Evolutionary conservation across 164 flowering plant species (phyloP).

Genomic region (Magnolia changhungtana): DNA sequence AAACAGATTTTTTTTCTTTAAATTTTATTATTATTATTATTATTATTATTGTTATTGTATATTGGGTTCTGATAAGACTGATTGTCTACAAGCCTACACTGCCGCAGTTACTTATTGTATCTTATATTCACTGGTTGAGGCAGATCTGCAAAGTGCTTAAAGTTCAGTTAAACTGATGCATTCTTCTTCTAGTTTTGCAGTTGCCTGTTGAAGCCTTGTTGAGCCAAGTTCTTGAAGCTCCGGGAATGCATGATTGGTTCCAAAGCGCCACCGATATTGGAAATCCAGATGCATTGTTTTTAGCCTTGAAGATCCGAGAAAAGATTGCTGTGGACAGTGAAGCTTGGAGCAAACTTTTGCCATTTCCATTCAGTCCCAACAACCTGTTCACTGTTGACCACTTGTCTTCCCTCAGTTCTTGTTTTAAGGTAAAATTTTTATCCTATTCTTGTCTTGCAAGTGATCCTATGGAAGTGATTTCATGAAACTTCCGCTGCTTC

Average conservation of each 20-base stretch:
- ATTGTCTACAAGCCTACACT: neutral
- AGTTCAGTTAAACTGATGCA: neutral
- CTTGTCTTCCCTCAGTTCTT: conserved; percentile 51
- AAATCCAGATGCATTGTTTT: conserved; percentile 89
- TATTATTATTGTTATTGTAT: neutral
- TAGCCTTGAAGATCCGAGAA: conserved; percentile 71
- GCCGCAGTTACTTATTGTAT: neutral
- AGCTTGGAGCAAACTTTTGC: conserved; percentile 64
- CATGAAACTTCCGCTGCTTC: neutral
- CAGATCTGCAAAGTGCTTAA: neutral
- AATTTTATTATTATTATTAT: too few relatives aligned
- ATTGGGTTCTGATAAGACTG: neutral
- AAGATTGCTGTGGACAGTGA: conserved; percentile 44
- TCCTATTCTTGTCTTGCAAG: neutral
- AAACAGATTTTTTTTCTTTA: too few relatives aligned
- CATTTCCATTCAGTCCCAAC: conserved; percentile 60
- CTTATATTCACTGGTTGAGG: neutral
- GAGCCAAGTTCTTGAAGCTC: conserved; percentile 69
- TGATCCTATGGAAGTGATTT: neutral
- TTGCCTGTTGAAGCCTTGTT: conserved; percentile 61
- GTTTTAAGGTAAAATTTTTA: conserved; percentile 63
- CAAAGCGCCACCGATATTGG: conserved; percentile 62
- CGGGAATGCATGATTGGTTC: conserved; percentile 79
- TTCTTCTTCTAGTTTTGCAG: conserved; percentile 39
- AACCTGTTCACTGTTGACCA: conserved; percentile 56